phyloP scores from a whole-genome alignment of 2,329 filamentous ascomycete genomes.

The Verticillium isaacii region DNA sequence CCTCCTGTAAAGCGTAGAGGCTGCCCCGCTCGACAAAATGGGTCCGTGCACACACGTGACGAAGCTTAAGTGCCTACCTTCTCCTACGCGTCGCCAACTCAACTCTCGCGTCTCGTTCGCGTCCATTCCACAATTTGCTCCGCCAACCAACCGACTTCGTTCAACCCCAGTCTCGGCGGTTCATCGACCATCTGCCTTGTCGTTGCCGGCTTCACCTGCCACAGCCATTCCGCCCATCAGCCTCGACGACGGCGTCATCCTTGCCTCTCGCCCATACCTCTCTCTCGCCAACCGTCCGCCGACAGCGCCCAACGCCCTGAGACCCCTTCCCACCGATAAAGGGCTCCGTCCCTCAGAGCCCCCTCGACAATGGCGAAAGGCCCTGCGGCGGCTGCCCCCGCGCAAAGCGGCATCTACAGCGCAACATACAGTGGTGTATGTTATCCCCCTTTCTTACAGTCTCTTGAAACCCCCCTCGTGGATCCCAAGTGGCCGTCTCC shows the following conservation, averaged over 20 bases:
- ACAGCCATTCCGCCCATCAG: neutral
- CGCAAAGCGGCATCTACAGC: conserved; percentile 53
- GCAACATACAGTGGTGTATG: conserved; percentile 66
- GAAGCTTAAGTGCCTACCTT: neutral
- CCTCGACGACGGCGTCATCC: neutral
- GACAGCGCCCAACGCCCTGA: neutral
- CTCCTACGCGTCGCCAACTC: neutral
- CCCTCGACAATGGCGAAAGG: conserved; percentile 40
- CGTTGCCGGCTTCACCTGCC: neutral
- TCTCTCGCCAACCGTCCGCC: neutral
- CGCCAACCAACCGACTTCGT: neutral
- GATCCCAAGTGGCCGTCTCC: neutral
- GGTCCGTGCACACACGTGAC: neutral
- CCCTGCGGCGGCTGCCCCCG: conserved; percentile 20
- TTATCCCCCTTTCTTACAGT: conserved; percentile 14
- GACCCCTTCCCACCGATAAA: neutral
- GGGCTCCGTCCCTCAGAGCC: conserved; percentile 10
- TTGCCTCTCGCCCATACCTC: neutral
- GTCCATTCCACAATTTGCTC: conserved; percentile 4
- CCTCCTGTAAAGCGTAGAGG: no score
- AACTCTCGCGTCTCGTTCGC: neutral
- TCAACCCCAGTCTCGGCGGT: neutral
- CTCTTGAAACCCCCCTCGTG: neutral
- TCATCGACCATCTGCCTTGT: neutral
- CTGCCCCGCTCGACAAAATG: neutral